Base-by-base conservation (phyloP, 768 basidiomycete genomes). In the Favolaschia claudopus region DNA sequence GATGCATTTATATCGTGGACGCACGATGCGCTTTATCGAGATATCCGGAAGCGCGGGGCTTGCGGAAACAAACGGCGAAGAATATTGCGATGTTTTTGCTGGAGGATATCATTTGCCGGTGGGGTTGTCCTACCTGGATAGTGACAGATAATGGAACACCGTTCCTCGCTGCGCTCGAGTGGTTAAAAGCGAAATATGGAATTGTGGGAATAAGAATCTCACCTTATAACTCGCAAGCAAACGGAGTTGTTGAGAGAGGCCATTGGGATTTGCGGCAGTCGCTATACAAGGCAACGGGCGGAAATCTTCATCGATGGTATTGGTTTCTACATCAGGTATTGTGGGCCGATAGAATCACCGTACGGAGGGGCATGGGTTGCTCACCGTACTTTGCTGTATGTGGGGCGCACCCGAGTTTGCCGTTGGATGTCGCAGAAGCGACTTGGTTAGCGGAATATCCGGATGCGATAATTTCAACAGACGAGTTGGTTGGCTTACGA, bases 91-190 rank as follows among this genome's bases (percentile, higher is more conserved):
- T 51, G 5, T 76, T 68, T 67, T 31, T 73, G 0, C 69, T 67
- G 9, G 64, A 70, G 57, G 72, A 78, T 12, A 69, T 77, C 5
- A 60, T 76, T 1, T 74, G 70, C 43, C 29, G 70, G 27, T 82
- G 79, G 79, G 80, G 79, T 3, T 67, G 72, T 17, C 19, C 79
- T 1, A 19, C 13, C 0, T 67, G 76, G 22, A 76, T 83, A 17
- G 71, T 82, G 1, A 79, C 75, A 0, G 81, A 84, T 56, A 84
- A 83, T 48, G 71, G 72, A 0, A 53, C 68, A 0, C 69, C 66
- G 0, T 72, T 72, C 22, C 32, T 72, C 2, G 51, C 63, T 0
- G 74, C 67, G 1, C 40, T 76, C 10, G 37, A 65, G 1, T 63
- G 62, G 42, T 66, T 78, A 1, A 17, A 45, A 0, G 29, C 69